Base-by-base conservation (phyloP, 2,329 filamentous ascomycete genomes). In the Aureobasidium subglaciale region DNA sequence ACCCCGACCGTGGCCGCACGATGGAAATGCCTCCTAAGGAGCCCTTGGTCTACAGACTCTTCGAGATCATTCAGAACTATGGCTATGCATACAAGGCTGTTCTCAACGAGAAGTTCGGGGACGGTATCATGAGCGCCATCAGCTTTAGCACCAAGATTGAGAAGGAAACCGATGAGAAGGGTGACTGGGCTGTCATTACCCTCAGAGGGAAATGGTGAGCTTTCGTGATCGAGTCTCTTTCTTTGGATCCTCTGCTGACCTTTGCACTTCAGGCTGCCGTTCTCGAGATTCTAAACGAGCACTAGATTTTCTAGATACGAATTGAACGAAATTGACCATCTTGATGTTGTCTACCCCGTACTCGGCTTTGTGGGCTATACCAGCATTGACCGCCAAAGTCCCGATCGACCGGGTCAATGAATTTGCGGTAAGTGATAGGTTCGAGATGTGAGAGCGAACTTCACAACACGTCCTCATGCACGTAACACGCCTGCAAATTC, bases 21-120 rank as follows among this genome's bases (percentile, higher is more conserved):
- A 82, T 89, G 1, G 86, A 90, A 56, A 91, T 93, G 88, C 89
- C 88, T 1, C 88, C 88, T 0, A 84, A 82, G 58, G 90, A 95
- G 68, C 90, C 90, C 4, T 73, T 95, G 63, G 91, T 96, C 67
- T 97, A 97, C 71, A 79, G 92, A 2, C 71, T 96, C 58, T 96
- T 90, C 70, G 92, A 97, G 78, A 87, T 96, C 68, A 86, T 97
- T 59, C 91, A 96, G 75, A 97, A 96, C 71, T 96, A 96, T 67
- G 92, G 92, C 1, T 95, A 96, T 70, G 88, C 91, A 1, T 96
- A 95, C 74, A 96, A 96, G 79, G 91, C 90, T 0, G 82, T 97
- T 4, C 70, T 96, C 71, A 96, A 97, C 63, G 92, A 97, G 80
- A 96, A 96, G 78, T 78, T 78, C 64, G 76, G 76, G 7, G 76